Base-by-base conservation (phyloP, 108 stramenopile genomes). In the Licmophora abbreviata region DNA sequence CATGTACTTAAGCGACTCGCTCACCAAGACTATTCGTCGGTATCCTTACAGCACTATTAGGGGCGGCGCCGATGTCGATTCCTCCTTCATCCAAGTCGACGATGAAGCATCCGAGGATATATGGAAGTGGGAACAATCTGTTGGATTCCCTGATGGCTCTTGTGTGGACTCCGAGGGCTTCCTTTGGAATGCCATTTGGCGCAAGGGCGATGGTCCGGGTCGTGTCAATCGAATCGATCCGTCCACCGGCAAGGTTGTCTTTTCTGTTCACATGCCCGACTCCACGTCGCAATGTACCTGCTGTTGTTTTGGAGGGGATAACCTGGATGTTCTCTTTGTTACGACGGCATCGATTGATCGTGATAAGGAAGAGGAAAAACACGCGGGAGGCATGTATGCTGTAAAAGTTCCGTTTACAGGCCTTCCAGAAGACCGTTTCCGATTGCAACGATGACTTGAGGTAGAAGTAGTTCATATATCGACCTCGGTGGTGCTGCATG, bases 141-240 rank as follows among this genome's bases (percentile, higher is more conserved):
- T 25, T 8, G 64, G 24, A 3, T 50, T 56, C 17, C 65, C 73
- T 3, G 73, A 74, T 74, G 73, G 73, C 17, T 60, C 62, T 4
- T 62, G 66, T 29, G 48, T 56, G 9, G 73, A 74, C 51, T 34
- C 57, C 25, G 54, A 74, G 48, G 73, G 73, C 6, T 68, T 43
- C 27, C 28, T 74, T 14, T 74, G 73, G 73, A 74, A 68, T 60
- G 73, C 73, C 9, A 58, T 64, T 14, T 74, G 73, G 73, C 40
- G 66, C 25, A 18, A 34, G 26, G 72, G 66, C 2, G 44, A 53
- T 18, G 63, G 63, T 29, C 51, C 66, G 14, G 21, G 2, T 10
- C 48, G 56, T 30, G 73, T 74, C 3, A 45, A 64, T 46, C 66
- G 73, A 0, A 51, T 67, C 20, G 53, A 74, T 51, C 73, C 66